Evolutionary conservation across 1,284 basidiomycete species (phyloP).

Genomic region (Apiotrichum akiyoshidainum): DNA sequence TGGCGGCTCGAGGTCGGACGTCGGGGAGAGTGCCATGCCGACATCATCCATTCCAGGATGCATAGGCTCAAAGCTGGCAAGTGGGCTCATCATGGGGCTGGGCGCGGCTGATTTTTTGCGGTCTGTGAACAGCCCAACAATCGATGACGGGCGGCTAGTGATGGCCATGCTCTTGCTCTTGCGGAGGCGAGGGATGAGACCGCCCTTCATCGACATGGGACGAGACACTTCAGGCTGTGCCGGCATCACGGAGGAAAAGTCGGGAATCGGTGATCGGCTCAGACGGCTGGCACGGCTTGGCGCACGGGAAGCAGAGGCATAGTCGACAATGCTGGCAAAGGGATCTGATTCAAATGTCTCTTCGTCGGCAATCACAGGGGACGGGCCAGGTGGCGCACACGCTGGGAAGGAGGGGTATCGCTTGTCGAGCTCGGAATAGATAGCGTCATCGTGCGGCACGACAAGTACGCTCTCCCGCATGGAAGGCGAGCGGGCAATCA

Average conservation of each 20-base stretch:
- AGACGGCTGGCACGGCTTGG: not conserved
- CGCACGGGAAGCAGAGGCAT: not conserved
- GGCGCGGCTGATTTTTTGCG: not conserved
- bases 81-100: not conserved
- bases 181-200: constrained; percentile 14
- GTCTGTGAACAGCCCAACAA: constrained; percentile 6
- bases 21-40: not conserved
- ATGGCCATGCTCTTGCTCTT: constrained; percentile 18
- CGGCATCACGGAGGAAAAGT: constrained; percentile 1
- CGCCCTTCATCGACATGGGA: constrained; percentile 6
- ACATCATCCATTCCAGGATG: constrained; percentile 1
- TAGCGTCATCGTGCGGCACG: not conserved
- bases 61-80: not conserved
- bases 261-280: constrained; percentile 4
- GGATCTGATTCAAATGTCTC: constrained; percentile 26
- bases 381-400: not conserved
- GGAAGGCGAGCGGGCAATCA: not conserved
- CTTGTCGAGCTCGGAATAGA: constrained; percentile 3
- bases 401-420: constrained; percentile 7
- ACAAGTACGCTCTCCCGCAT: not conserved
- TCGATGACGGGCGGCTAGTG: not conserved
- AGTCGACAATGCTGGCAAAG: constrained; percentile 37
- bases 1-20: not conserved
- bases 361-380: not conserved
- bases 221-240: constrained; percentile 1